A percentile compares a stretch with the other conserved stretches of the same genome.
Conservation (phyloP, 306 rosid species). For the Neltuma alba region DNA sequence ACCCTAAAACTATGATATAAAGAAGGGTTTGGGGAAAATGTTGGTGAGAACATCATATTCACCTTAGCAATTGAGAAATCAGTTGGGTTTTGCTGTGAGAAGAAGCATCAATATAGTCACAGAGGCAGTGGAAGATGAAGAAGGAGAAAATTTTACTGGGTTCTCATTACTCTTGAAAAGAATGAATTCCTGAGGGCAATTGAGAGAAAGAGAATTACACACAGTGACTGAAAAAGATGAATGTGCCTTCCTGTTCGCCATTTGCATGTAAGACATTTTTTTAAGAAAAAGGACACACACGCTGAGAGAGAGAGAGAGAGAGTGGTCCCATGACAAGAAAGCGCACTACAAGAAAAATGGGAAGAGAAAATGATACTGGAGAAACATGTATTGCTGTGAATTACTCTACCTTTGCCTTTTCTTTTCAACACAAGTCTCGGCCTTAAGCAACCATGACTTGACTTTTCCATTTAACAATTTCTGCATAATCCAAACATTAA, state of each 20-base stretch:
- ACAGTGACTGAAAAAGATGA: conserved; percentile 32
- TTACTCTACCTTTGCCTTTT: neutral
- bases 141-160: conserved; percentile 10
- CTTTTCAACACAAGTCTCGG: conserved; percentile 18
- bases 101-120: conserved; percentile 32
- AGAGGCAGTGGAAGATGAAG: conserved; percentile 32
- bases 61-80: conserved; percentile 25
- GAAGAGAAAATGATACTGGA: neutral
- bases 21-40: conserved; percentile 28
- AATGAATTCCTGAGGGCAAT: neutral
- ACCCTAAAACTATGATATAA: neutral
- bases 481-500: conserved; percentile 34
- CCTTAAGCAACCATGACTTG: conserved; percentile 55
- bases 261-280: conserved; percentile 65
- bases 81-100: conserved; percentile 25
- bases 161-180: neutral
- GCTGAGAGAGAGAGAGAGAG: neutral
- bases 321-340: conserved; percentile 60
- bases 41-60: conserved; percentile 37
- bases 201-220: conserved; percentile 25
- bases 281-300: conserved; percentile 22
- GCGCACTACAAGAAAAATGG: conserved; percentile 45
- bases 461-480: conserved; percentile 34
- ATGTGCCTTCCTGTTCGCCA: conserved; percentile 36
- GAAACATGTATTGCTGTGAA: conserved; percentile 19